Percentiles rank a stretch among this genome's conserved stretches.
These are phyloP conservation scores for Coriolopsis trogii DNA, from an alignment of 1,284 basidiomycete species.

Conservation along the genomic window DNA sequence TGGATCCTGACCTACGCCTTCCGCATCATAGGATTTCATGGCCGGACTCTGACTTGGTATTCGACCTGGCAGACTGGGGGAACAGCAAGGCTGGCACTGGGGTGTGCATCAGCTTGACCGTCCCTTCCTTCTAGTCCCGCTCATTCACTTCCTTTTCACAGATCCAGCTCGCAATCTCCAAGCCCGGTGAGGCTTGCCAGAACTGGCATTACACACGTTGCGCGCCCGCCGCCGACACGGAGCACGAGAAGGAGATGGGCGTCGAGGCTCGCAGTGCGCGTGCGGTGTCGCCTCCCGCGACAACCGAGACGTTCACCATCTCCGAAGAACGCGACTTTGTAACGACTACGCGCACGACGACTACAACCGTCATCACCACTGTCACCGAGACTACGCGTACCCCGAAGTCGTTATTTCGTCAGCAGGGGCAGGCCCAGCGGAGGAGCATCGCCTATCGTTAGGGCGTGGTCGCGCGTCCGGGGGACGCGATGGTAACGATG, in stretches of 20 bases:
- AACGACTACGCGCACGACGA: slow-evolving; percentile 30
- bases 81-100: slow-evolving; percentile 25
- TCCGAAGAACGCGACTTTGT: slow-evolving; percentile 26
- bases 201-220: slow-evolving; percentile 29
- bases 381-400: slow-evolving; percentile 30
- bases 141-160: neutral
- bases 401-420: slow-evolving; percentile 19
- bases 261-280: slow-evolving; percentile 20
- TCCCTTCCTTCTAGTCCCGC: neutral
- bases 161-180: slow-evolving; percentile 25
- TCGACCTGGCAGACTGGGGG: slow-evolving; percentile 29
- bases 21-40: no score
- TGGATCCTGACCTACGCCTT: no score
- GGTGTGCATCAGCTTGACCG: slow-evolving; percentile 12
- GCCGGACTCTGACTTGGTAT: slow-evolving; percentile 28
- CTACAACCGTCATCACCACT: slow-evolving; percentile 31
- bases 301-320: slow-evolving; percentile 29
- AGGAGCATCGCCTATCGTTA: slow-evolving; percentile 23
- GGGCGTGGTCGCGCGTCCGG: neutral
- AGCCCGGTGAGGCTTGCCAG: slow-evolving; percentile 24
- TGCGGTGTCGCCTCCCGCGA: slow-evolving; percentile 20
- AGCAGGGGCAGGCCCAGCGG: slow-evolving; percentile 11
- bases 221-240: slow-evolving; percentile 15
- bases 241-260: slow-evolving; percentile 11
- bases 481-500: neutral